Conservation (phyloP, 192 early-diverging fungal genomes). For the Oehlia diaphana region DNA sequence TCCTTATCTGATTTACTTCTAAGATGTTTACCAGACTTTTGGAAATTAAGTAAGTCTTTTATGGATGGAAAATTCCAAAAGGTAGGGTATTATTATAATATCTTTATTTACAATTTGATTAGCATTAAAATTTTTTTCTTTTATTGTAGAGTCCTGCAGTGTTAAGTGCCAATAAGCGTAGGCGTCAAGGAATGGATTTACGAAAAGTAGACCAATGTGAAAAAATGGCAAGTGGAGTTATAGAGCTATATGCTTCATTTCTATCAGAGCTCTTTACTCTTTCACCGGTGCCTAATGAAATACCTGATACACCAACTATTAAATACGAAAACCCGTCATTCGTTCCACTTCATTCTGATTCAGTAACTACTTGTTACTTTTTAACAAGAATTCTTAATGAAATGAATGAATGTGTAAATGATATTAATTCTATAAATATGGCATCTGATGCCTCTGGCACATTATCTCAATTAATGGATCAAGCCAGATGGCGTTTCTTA, state of each 20-base stretch:
- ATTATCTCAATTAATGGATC: conserved; percentile 68
- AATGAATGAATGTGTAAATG: conserved; percentile 75
- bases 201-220: conserved; percentile 66
- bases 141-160: conserved; percentile 17
- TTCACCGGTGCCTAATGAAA: not conserved
- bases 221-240: conserved; percentile 62
- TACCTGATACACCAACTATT: not conserved
- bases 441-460: conserved; percentile 68
- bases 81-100: not conserved
- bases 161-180: conserved; percentile 37
- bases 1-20: conserved; percentile 74
- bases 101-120: not conserved
- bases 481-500: conserved; percentile 70
- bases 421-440: conserved; percentile 73
- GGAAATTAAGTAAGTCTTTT: conserved; percentile 84
- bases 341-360: conserved; percentile 37
- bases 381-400: conserved; percentile 73
- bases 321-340: not conserved
- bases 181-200: conserved; percentile 51
- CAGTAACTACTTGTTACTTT: conserved; percentile 70
- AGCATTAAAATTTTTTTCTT: not conserved
- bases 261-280: conserved; percentile 52
- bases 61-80: conserved; percentile 83
- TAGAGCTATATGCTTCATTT: conserved; percentile 60
- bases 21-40: conserved; percentile 85